Conservation (phyloP, 2,329 filamentous ascomycete species). For the Alternaria novae-zelandiae region DNA sequence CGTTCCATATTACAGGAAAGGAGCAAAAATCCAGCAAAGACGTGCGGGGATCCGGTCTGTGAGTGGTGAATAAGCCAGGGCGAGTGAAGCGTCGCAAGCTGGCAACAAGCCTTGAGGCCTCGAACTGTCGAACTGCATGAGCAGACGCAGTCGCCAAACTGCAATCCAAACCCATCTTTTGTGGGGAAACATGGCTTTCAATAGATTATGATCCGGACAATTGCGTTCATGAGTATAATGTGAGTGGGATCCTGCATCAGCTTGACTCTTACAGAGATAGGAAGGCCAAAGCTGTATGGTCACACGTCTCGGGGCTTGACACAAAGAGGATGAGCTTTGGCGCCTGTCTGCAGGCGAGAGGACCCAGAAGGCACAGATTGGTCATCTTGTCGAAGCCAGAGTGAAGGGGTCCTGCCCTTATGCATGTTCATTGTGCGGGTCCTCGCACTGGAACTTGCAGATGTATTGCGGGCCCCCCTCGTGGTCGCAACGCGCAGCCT, state of each 20-base stretch:
- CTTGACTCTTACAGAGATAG: conserved; percentile 9
- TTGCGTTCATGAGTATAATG: conserved; percentile 10
- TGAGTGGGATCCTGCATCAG: background rate
- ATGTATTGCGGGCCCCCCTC: conserved; percentile 18
- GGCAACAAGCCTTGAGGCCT: background rate
- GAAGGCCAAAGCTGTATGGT: conserved; percentile 1
- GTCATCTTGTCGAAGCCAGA: conserved; percentile 15
- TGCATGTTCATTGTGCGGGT: conserved; percentile 29
- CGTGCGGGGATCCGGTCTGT: conserved; percentile 3
- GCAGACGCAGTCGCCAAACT: background rate
- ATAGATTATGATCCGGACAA: conserved; percentile 11
- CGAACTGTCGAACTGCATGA: background rate
- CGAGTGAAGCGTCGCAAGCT: conserved; percentile 1
- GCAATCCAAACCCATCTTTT: background rate
- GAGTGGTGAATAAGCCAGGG: conserved; percentile 1
- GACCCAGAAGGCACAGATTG: conserved; percentile 22
- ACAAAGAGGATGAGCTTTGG: conserved; percentile 9
- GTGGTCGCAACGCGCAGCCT: conserved; percentile 23
- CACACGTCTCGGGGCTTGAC: conserved; percentile 16
- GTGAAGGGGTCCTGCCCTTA: conserved; percentile 39
- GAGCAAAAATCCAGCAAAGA: background rate
- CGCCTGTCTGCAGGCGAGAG: conserved; percentile 30
- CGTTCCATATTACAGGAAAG: background rate
- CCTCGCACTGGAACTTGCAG: conserved; percentile 17
- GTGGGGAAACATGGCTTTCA: conserved; percentile 17